Evolutionary conservation across 805 yeast genomes (phyloP).

Genomic region (Yamadazyma philogaea): DNA sequence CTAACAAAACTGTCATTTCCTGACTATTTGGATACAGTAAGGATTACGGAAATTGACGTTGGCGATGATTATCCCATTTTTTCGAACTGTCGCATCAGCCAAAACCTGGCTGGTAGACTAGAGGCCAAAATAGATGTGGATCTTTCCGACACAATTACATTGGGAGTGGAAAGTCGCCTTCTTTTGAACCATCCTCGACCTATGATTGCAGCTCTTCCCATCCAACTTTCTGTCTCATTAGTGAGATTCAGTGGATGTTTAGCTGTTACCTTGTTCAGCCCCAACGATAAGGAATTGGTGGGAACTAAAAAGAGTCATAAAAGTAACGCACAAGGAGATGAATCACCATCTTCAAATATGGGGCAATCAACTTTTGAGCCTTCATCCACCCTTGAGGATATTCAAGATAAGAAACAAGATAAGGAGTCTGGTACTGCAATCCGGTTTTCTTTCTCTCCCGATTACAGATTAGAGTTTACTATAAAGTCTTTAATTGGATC

Average conservation of each 20-base stretch:
- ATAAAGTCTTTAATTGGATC: slow-evolving; percentile 91
- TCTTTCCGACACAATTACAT: slow-evolving; percentile 77
- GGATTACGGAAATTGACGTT: slow-evolving; percentile 81
- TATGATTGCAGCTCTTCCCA: slow-evolving; percentile 81
- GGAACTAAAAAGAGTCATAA: not conserved
- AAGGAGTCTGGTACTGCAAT: slow-evolving; percentile 58
- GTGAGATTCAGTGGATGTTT: slow-evolving; percentile 89
- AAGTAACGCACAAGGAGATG: not conserved
- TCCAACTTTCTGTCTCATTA: slow-evolving; percentile 78
- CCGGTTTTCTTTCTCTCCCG: slow-evolving; percentile 88
- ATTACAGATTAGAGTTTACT: slow-evolving; percentile 82
- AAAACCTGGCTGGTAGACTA: slow-evolving; percentile 51
- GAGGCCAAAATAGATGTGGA: slow-evolving; percentile 93
- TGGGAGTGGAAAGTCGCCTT: slow-evolving; percentile 79
- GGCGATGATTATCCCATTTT: slow-evolving; percentile 96
- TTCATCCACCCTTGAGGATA: slow-evolving; percentile 3
- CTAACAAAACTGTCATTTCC: slow-evolving; percentile 65
- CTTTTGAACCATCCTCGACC: slow-evolving; percentile 81
- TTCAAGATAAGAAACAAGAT: slow-evolving; percentile 1
- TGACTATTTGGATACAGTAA: slow-evolving; percentile 73
- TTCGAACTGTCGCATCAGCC: slow-evolving; percentile 82
- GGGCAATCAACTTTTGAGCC: slow-evolving; percentile 8
- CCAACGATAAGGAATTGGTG: slow-evolving; percentile 26
- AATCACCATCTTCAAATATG: slow-evolving; percentile 10
- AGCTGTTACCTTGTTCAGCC: slow-evolving; percentile 64